phyloP scores from a whole-genome alignment of 2,329 filamentous ascomycete genomes.

The Purpureocillium lavendulum region DNA sequence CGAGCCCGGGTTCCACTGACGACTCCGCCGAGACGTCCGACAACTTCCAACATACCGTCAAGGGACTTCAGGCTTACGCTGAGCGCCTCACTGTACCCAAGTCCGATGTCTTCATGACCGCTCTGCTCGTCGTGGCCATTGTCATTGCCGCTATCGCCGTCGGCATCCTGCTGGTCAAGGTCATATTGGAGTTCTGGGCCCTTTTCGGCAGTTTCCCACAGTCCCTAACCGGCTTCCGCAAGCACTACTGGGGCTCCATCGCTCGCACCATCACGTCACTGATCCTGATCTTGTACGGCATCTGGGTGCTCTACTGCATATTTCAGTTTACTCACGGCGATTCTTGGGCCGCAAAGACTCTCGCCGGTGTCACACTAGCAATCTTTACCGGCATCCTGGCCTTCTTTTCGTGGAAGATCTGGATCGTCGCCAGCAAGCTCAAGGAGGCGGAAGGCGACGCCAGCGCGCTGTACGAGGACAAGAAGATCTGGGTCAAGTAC shows the following conservation, averaged over 20 bases:
- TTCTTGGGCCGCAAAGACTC: slow-evolving; percentile 81
- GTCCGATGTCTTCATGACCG: slow-evolving; percentile 93
- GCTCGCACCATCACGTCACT: slow-evolving; percentile 82
- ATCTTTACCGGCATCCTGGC: slow-evolving; percentile 74
- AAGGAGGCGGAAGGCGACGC: slow-evolving; percentile 69
- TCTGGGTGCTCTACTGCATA: slow-evolving; percentile 93
- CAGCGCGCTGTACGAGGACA: slow-evolving; percentile 73
- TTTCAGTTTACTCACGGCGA: slow-evolving; percentile 93
- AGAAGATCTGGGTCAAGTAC: slow-evolving; percentile 89
- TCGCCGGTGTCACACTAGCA: slow-evolving; percentile 73
- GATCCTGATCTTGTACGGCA: slow-evolving; percentile 84
- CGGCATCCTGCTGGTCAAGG: slow-evolving; percentile 80
- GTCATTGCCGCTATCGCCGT: slow-evolving; percentile 77
- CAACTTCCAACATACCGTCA: slow-evolving; percentile 44
- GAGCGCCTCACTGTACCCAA: slow-evolving; percentile 78
- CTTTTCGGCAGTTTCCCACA: slow-evolving; percentile 83
- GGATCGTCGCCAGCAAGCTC: slow-evolving; percentile 62
- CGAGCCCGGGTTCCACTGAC: slow-evolving; percentile 14
- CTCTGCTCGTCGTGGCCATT: slow-evolving; percentile 81
- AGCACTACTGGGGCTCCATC: slow-evolving; percentile 93
- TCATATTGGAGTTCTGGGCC: slow-evolving; percentile 84
- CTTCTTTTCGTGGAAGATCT: slow-evolving; percentile 83
- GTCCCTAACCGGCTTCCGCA: slow-evolving; percentile 72
- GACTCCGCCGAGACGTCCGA: slow-evolving; percentile 15
- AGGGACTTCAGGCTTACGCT: slow-evolving; percentile 74